Percentiles rank a stretch among this genome's conserved stretches.
These are phyloP conservation scores for Samsoniella hepiali DNA, from an alignment of 2,329 filamentous ascomycete genomes.

Conservation along the genomic window DNA sequence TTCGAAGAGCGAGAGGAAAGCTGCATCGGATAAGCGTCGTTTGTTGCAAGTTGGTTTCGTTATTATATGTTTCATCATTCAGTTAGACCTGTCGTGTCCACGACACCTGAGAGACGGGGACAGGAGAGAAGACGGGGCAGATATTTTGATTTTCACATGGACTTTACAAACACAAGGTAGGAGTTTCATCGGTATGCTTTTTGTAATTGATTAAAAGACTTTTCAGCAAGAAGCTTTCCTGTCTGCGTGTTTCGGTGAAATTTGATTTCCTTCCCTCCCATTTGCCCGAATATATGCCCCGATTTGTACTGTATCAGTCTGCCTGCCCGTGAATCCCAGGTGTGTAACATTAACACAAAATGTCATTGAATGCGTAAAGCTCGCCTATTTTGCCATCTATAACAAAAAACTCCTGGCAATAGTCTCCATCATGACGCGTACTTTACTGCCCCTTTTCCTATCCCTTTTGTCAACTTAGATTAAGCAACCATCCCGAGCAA, in stretches of 20 bases:
- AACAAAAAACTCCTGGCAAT: neutral
- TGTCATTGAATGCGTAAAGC: neutral
- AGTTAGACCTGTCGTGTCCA: slow-evolving; percentile 1
- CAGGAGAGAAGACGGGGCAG: neutral
- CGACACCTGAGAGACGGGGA: slow-evolving; percentile 4
- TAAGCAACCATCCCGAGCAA: slow-evolving; percentile 10
- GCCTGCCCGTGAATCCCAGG: neutral
- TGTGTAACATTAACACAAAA: neutral
- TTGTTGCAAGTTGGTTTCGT: slow-evolving; percentile 6
- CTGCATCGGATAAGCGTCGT: slow-evolving; percentile 11
- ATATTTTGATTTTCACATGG: slow-evolving; percentile 16
- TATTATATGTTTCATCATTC: slow-evolving; percentile 12
- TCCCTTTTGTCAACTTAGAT: slow-evolving; percentile 7
- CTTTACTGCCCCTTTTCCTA: neutral
- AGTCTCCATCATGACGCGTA: neutral
- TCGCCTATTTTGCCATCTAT: neutral
- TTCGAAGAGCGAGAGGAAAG: neutral
- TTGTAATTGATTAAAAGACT: slow-evolving; percentile 19
- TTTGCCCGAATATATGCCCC: neutral
- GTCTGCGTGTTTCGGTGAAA: neutral
- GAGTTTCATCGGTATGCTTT: slow-evolving; percentile 22
- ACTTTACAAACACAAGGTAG: slow-evolving; percentile 20
- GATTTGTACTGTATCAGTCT: neutral
- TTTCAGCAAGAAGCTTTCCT: neutral
- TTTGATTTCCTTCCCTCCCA: neutral